Base-by-base conservation (phyloP, 1,284 basidiomycete species). In the Golubevia sp. region DNA sequence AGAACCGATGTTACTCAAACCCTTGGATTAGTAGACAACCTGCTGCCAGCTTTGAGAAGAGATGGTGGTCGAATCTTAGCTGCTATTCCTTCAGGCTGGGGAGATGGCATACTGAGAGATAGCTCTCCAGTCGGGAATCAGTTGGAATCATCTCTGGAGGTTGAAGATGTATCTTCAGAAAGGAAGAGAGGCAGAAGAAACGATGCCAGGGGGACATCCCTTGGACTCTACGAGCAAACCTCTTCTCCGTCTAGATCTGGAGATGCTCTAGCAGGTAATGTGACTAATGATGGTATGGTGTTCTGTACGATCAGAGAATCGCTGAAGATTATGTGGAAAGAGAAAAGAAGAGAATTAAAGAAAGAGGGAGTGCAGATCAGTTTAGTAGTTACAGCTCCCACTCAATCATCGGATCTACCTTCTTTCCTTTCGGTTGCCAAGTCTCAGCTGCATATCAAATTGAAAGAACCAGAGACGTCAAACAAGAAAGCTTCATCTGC, bases 61-160 rank as follows among this genome's bases (percentile, higher is more conserved):
- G 73, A 70, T 38, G 61, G 61, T 25, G 73, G 73, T 2, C 60
- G 73, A 2, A 59, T 74, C 7, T 2, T 74, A 1, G 73, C 62
- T 20, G 25, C 73, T 1, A 61, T 74, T 2, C 73, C 73, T n/a
- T 25, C 54, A 13, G 73, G 68, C 18, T 44, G 38, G 38, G 38
- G 38, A 44, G 38, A 44, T 44, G 11, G 13, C 18, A 44, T 44
- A 13, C 38, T 44, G 11, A 44, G 38, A 18, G 38, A 44, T 44
- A 44, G 38, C 38, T 44, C 38, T 8, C 38, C 11, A n/a, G n/a
- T n/a, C n/a, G n/a, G n/a, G n/a, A n/a, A n/a, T n/a, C n/a, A n/a
- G n/a, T n/a, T n/a, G n/a, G n/a, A n/a, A n/a, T n/a, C n/a, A n/a
- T n/a, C n/a, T n/a, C n/a, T n/a, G n/a, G n/a, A n/a, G n/a, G n/a